phyloP scores from a whole-genome alignment of 257 asterid species.

The Scutellaria galericulata region DNA sequence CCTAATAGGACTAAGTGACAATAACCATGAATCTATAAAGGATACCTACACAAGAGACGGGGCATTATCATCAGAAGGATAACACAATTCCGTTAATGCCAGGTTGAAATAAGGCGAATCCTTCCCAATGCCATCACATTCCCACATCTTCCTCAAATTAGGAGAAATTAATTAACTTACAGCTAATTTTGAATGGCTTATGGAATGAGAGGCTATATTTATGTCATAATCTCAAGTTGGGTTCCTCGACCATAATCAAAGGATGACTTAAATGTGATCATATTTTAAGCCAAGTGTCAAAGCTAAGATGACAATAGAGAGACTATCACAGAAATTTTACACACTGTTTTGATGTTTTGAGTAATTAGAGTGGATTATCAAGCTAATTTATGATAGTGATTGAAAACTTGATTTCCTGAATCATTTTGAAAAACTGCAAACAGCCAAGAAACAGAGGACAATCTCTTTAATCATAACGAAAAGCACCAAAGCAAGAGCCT shows the following conservation, averaged over 20 bases:
- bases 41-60: constrained; percentile 61
- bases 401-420: constrained; percentile 16
- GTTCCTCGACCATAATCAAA: neutral
- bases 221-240: constrained; percentile 14
- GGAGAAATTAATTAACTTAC: neutral
- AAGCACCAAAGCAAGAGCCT: constrained; percentile 22
- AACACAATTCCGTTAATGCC: neutral
- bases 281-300: neutral
- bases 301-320: neutral
- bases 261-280: neutral
- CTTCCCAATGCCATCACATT: neutral
- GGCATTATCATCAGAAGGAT: constrained; percentile 14
- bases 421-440: constrained; percentile 30
- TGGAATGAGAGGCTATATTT: neutral
- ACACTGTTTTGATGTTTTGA: constrained; percentile 16
- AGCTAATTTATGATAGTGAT: constrained; percentile 8
- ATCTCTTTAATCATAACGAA: neutral
- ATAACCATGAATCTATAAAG: constrained; percentile 83
- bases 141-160: constrained; percentile 4
- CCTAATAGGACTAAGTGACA: constrained; percentile 64
- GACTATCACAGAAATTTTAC: neutral
- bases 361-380: constrained; percentile 9
- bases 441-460: constrained; percentile 14
- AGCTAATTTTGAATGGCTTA: neutral
- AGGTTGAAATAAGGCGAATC: neutral